Percentiles rank a stretch among this genome's conserved stretches.
phyloP scores from a whole-genome alignment of 345 rosid genomes.

The Euphorbia lathyris region DNA sequence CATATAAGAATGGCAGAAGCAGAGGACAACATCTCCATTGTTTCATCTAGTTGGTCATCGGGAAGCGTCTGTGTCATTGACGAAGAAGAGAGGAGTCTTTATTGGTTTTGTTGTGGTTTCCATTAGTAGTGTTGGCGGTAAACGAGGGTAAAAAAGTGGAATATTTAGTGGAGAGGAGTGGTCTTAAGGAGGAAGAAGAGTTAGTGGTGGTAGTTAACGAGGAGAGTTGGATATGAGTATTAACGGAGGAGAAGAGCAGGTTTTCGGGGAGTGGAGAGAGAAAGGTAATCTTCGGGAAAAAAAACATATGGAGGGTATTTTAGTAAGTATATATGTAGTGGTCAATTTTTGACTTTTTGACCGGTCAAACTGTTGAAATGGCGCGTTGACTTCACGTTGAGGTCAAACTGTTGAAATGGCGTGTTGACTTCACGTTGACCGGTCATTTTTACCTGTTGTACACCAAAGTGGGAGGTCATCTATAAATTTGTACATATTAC shows the following conservation, averaged over 20 bases:
- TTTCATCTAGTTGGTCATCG: conserved; percentile 27
- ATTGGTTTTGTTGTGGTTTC: too few relatives aligned
- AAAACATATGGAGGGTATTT: too few relatives aligned
- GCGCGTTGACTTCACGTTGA: too few relatives aligned
- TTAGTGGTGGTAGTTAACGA: conserved; percentile 14
- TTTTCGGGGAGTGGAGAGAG: conserved; percentile 15
- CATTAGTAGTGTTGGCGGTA: conserved; percentile 1
- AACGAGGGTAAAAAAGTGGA: conserved; percentile 23
- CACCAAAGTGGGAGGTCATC: too few relatives aligned
- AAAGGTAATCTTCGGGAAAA: too few relatives aligned
- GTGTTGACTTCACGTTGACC: too few relatives aligned
- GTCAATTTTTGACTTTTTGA: too few relatives aligned
- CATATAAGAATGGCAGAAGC: conserved; percentile 88
- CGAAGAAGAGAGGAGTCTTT: conserved; percentile 27
- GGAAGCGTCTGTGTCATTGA: conserved; percentile 41
- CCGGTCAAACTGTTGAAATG: too few relatives aligned
- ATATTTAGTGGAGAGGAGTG: conserved; percentile 1
- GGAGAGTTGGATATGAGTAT: conserved; percentile 13
- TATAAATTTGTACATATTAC: too few relatives aligned
- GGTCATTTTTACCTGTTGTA: too few relatives aligned
- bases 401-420: too few relatives aligned
- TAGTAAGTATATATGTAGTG: too few relatives aligned
- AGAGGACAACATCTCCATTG: conserved; percentile 42
- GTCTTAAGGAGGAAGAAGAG: conserved; percentile 20
- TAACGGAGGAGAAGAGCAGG: conserved; percentile 22